Conservation (phyloP, 371 early-diverging fungal species). For the Sporodiniella umbellata region DNA sequence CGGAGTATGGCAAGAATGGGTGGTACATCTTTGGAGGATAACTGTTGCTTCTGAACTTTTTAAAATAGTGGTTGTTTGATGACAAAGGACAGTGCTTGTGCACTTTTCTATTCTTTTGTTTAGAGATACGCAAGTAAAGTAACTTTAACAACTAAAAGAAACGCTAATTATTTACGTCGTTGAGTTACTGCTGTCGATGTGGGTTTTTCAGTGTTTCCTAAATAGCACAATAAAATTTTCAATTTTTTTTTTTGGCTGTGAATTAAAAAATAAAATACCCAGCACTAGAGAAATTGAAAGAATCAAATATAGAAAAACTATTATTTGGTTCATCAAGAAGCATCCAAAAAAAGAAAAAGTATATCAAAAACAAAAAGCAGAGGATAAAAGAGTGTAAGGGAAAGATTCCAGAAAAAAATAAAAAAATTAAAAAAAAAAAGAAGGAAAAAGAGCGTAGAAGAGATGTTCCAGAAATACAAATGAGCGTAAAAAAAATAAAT, state of each 20-base stretch:
- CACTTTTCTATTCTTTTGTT: neutral
- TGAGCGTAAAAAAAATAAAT: neutral
- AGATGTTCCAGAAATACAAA: neutral
- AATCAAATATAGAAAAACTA: constrained; percentile 24
- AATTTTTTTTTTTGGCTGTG: neutral
- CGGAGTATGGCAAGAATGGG: neutral
- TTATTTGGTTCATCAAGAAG: constrained; percentile 26
- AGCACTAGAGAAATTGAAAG: constrained; percentile 16
- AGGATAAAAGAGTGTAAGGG: neutral
- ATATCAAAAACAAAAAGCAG: neutral
- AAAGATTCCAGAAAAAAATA: neutral
- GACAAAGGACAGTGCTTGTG: neutral
- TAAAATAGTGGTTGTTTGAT: neutral
- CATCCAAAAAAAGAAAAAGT: constrained; percentile 19
- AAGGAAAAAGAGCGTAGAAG: neutral
- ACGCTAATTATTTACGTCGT: neutral
- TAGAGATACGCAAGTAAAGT: neutral
- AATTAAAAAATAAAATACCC: neutral
- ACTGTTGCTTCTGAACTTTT: neutral
- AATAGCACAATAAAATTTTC: neutral
- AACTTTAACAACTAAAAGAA: too few relatives aligned
- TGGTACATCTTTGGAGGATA: neutral
- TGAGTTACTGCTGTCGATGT: neutral
- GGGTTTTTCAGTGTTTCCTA: neutral
- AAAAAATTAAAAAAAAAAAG: neutral